These are phyloP conservation scores for Aspergillus fijiensis DNA, from an alignment of 2,329 filamentous ascomycete species.

Conservation along the genomic window DNA sequence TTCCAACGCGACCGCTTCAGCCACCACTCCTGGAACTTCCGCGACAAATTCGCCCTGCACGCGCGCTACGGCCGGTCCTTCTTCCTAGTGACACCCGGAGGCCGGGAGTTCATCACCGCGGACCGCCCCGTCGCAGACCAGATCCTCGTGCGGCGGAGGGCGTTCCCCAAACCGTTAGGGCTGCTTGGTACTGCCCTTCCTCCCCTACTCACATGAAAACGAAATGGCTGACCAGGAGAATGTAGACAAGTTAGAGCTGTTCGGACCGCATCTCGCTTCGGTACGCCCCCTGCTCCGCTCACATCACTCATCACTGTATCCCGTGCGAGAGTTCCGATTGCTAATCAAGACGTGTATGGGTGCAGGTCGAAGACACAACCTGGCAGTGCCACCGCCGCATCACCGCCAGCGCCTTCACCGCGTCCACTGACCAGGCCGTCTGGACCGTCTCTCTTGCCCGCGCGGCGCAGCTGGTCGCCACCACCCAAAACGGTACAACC, in stretches of 20 bases:
- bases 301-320: no score
- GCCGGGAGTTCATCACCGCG: background rate
- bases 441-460: background rate
- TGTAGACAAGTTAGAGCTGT: background rate
- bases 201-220: background rate
- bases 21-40: background rate
- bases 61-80: background rate
- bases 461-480: background rate
- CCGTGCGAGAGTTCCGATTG: no score
- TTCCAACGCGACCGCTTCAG: no score
- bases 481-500: background rate
- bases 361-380: constrained; percentile 2
- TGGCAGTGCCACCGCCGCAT: constrained; percentile 9
- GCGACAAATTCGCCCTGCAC: constrained; percentile 1
- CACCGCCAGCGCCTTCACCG: background rate
- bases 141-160: constrained; percentile 1
- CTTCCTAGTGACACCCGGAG: background rate
- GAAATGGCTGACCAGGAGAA: no score
- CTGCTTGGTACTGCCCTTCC: background rate
- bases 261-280: background rate
- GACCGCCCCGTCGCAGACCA: background rate
- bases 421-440: background rate
- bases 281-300: background rate
- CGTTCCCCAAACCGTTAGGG: constrained; percentile 1
- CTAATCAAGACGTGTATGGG: no score